A percentile compares a stretch with the other conserved stretches of the same genome.
Conservation (phyloP, 1,284 basidiomycete species). For the Neolentinus lepideus region DNA sequence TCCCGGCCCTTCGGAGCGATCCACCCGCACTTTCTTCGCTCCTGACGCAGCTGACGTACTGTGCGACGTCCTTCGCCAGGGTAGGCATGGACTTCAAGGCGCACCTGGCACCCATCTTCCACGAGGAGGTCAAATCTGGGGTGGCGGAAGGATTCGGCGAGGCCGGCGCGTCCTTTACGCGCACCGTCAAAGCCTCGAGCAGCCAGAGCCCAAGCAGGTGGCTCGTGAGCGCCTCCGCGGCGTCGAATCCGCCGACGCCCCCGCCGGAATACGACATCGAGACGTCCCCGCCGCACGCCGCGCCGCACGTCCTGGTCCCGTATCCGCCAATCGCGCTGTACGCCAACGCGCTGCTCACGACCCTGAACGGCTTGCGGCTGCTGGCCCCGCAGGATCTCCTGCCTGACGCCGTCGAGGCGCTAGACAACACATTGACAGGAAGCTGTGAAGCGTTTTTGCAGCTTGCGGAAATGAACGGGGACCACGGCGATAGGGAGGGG, state of each 20-base stretch:
- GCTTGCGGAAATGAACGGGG: constrained; percentile 20
- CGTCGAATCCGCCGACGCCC: constrained; percentile 17
- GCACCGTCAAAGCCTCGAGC: neutral
- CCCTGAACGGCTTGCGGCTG: constrained; percentile 78
- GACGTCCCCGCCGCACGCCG: constrained; percentile 38
- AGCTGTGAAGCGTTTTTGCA: constrained; percentile 32
- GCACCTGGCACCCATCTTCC: constrained; percentile 58
- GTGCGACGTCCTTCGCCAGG: constrained; percentile 85
- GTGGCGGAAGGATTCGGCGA: constrained; percentile 34
- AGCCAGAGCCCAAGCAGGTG: neutral
- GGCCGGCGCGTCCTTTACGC: constrained; percentile 11
- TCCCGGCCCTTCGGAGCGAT: constrained; percentile 47
- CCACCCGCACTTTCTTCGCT: constrained; percentile 73
- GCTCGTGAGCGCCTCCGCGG: constrained; percentile 13
- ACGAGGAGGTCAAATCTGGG: constrained; percentile 43
- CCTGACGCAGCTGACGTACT: constrained; percentile 89
- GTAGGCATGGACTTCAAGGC: constrained; percentile 82
- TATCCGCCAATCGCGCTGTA: constrained; percentile 75
- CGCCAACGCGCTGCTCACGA: constrained; percentile 68
- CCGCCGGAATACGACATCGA: constrained; percentile 14
- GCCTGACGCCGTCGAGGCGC: constrained; percentile 33
- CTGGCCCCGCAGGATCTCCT: constrained; percentile 64
- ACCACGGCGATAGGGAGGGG: constrained; percentile 29
- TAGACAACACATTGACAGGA: constrained; percentile 45
- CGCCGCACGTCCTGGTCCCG: constrained; percentile 62